Evolutionary conservation across 2,329 filamentous ascomycete species (phyloP).

Genomic region (Fusarium sororula): DNA sequence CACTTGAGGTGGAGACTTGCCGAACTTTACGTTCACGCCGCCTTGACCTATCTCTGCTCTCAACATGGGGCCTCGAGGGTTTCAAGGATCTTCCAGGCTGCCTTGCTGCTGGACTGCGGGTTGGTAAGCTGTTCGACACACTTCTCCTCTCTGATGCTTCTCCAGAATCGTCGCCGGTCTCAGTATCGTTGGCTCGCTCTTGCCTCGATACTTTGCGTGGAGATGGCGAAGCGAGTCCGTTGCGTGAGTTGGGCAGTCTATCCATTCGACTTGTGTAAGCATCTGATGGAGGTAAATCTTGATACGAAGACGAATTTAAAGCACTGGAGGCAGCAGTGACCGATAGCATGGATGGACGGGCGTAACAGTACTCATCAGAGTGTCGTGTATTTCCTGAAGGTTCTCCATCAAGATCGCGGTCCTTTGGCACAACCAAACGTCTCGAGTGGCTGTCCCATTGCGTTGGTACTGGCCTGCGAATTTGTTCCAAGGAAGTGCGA

Average conservation of each 20-base stretch:
- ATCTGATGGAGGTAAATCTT: conserved; percentile 36
- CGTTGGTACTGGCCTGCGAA: conserved; percentile 46
- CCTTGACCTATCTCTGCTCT: conserved; percentile 29
- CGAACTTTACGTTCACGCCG: conserved; percentile 31
- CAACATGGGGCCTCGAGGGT: conserved; percentile 19
- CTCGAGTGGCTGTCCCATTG: conserved; percentile 66
- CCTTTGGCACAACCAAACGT: conserved; percentile 56
- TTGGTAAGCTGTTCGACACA: conserved; percentile 19
- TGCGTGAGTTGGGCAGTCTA: conserved; percentile 10
- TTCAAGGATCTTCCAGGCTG: conserved; percentile 21
- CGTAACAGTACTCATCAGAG: conserved; percentile 52
- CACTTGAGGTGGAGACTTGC: conserved; percentile 39
- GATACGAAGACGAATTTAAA: conserved; percentile 49
- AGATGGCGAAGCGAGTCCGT: conserved; percentile 14
- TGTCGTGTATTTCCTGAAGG: conserved; percentile 46
- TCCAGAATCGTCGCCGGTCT: conserved; percentile 35
- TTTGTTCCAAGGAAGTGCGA: conserved; percentile 46
- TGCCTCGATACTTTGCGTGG: conserved; percentile 30
- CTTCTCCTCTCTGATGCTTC: conserved; percentile 31
- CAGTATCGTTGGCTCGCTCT: conserved; percentile 23
- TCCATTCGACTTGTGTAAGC: conserved; percentile 29
- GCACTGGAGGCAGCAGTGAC: conserved; percentile 67
- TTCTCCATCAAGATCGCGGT: conserved; percentile 45
- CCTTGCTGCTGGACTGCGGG: conserved; percentile 28
- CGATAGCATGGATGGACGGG: conserved; percentile 58